Conservation (phyloP, 768 basidiomycete species). For the Lentinus brumalis region DNA sequence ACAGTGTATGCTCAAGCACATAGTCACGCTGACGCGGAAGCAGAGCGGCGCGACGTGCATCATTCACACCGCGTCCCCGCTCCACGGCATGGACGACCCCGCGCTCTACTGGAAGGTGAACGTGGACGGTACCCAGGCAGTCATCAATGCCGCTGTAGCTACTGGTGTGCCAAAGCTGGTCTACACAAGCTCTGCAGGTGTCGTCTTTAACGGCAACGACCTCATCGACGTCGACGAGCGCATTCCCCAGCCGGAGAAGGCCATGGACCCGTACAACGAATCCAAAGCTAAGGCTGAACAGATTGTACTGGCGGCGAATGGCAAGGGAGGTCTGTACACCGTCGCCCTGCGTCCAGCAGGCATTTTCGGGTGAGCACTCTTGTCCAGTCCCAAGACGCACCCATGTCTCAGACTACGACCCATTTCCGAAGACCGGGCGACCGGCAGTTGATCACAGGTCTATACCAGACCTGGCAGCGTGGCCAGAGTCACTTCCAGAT, state of each 20-base stretch:
- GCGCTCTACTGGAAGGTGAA: constrained; percentile 91
- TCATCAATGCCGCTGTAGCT: constrained; percentile 80
- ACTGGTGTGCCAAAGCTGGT: constrained; percentile 83
- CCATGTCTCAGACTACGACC: background rate
- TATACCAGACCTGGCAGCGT: constrained; percentile 76
- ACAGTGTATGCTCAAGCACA: background rate
- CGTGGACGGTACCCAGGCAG: constrained; percentile 84
- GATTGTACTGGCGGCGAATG: constrained; percentile 84
- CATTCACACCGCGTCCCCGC: constrained; percentile 92
- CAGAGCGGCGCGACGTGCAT: constrained; percentile 86
- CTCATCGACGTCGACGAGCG: constrained; percentile 90
- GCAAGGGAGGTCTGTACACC: constrained; percentile 79
- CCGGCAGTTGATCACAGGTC: constrained; percentile 79
- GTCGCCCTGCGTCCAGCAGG: constrained; percentile 91
- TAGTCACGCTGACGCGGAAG: background rate
- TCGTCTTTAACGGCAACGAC: constrained; percentile 81
- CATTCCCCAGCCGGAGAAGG: constrained; percentile 66
- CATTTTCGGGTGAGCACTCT: constrained; percentile 81
- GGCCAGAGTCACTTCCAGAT: constrained; percentile 92
- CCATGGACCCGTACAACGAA: constrained; percentile 90
- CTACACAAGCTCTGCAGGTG: constrained; percentile 91
- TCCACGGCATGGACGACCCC: constrained; percentile 64
- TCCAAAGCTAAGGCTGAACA: constrained; percentile 91
- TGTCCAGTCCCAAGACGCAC: background rate
- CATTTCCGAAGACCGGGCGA: constrained; percentile 74